Evolutionary conservation across 2,329 filamentous ascomycete species (phyloP).

Genomic region (Trichocomaceae sp.): DNA sequence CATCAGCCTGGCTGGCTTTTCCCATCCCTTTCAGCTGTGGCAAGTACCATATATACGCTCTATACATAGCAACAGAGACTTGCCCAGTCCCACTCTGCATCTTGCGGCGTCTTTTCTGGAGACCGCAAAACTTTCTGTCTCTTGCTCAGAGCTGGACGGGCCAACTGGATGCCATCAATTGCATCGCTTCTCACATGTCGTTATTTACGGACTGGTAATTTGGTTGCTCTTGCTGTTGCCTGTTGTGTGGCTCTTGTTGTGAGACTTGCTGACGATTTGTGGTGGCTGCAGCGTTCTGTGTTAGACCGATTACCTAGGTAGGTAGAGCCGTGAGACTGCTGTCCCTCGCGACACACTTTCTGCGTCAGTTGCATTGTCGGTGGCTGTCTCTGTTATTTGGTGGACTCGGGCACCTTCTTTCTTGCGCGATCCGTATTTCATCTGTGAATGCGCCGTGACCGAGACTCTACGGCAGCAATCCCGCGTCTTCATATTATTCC

Average conservation of each 20-base stretch:
- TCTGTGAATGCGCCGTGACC: neutral
- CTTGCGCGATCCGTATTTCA: neutral
- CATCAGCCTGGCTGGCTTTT: neutral
- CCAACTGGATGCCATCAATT: neutral
- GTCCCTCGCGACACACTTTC: neutral
- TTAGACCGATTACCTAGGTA: constrained; percentile 8
- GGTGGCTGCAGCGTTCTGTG: constrained; percentile 6
- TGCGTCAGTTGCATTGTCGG: neutral
- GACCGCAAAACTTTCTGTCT: constrained; percentile 4
- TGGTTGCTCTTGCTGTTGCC: neutral
- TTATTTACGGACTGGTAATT: constrained; percentile 2
- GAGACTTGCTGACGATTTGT: constrained; percentile 1
- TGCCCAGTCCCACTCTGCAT: constrained; percentile 8
- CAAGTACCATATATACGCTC: neutral
- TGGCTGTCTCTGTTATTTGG: neutral
- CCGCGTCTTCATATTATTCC: neutral
- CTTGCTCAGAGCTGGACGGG: neutral
- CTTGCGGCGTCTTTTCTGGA: constrained; percentile 8
- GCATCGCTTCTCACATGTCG: constrained; percentile 4
- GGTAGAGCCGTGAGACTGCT: neutral
- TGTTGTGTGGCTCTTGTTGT: neutral
- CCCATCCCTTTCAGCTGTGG: neutral
- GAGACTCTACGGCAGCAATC: neutral
- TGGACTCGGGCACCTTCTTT: neutral
- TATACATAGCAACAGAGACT: neutral